Percentiles rank a stretch among this genome's conserved stretches.
These are phyloP conservation scores for Umbilicus rupestris DNA, from an alignment of 164 flowering plant genomes.

Conservation along the genomic window DNA sequence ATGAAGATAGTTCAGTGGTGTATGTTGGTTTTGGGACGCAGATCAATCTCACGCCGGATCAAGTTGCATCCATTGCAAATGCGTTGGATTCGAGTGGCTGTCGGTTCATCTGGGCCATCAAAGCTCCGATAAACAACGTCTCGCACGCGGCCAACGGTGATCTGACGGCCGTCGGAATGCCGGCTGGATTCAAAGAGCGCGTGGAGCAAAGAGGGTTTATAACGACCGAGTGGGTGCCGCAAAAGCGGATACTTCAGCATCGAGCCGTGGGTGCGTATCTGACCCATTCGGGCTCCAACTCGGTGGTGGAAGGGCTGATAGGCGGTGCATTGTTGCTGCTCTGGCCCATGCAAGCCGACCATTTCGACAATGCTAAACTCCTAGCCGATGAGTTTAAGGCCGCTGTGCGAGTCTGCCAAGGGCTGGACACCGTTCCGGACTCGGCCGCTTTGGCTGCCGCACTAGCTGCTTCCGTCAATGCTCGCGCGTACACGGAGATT, in stretches of 20 bases:
- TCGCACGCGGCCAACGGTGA: too few species aligned
- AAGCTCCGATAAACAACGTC: neutral
- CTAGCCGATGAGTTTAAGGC: neutral
- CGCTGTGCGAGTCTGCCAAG: neutral
- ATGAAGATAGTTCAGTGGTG: neutral
- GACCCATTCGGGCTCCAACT: neutral
- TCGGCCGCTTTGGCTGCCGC: neutral
- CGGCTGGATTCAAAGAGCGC: neutral
- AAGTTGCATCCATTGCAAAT: neutral
- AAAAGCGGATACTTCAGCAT: neutral
- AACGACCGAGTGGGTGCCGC: neutral
- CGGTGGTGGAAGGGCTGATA: neutral
- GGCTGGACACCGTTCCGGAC: neutral
- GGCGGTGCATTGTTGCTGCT: neutral
- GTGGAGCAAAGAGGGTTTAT: neutral
- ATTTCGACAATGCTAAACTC: neutral
- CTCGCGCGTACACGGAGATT: neutral
- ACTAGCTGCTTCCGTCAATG: neutral
- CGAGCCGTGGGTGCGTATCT: neutral
- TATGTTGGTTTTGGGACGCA: neutral
- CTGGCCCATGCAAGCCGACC: conserved; percentile 3
- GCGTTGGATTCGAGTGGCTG: neutral
- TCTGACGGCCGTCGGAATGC: neutral
- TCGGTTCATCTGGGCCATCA: neutral
- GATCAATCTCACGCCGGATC: neutral